phyloP scores from a whole-genome alignment of 495 filamentous ascomycete genomes.

The Chaetomium tenue region DNA sequence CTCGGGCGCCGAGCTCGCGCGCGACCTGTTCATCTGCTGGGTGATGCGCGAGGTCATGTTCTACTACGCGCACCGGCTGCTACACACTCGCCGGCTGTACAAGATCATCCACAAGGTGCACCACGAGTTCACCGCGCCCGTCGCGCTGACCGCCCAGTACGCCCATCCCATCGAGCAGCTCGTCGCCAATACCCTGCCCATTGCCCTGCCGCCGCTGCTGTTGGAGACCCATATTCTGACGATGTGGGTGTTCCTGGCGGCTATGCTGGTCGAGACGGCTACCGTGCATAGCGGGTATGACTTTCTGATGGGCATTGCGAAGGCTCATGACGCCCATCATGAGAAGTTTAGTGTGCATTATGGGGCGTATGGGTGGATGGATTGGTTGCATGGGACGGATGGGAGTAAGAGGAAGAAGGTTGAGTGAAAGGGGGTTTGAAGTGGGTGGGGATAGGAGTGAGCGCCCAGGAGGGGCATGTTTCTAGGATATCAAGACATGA shows the following conservation, averaged over 20 bases:
- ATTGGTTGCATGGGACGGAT: constrained; percentile 47
- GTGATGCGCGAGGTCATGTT: constrained; percentile 54
- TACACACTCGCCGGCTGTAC: constrained; percentile 54
- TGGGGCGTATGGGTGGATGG: constrained; percentile 42
- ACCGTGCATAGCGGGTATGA: constrained; percentile 59
- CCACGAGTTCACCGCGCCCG: constrained; percentile 58
- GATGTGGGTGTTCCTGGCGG: constrained; percentile 50
- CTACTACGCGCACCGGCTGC: constrained; percentile 56
- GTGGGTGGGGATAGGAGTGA: not conserved
- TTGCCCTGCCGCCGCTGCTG: constrained; percentile 52
- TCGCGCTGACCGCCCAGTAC: constrained; percentile 58
- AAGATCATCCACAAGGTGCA: constrained; percentile 55
- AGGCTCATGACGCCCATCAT: constrained; percentile 56
- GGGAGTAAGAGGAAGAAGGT: constrained; percentile 25
- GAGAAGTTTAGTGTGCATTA: constrained; percentile 45
- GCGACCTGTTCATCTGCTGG: constrained; percentile 48
- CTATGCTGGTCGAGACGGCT: constrained; percentile 50
- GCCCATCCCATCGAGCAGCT: constrained; percentile 60
- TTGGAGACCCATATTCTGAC: constrained; percentile 51
- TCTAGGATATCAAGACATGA: not conserved
- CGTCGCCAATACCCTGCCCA: constrained; percentile 53
- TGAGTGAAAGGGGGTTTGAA: constrained; percentile 6
- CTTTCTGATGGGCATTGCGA: constrained; percentile 43
- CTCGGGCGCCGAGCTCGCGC: constrained; percentile 33
- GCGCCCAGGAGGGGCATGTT: too few relatives aligned